Percentiles rank a stretch among this genome's conserved stretches.
These are phyloP conservation scores for Brassica cretica DNA, from an alignment of 345 rosid genomes.

Conservation along the genomic window DNA sequence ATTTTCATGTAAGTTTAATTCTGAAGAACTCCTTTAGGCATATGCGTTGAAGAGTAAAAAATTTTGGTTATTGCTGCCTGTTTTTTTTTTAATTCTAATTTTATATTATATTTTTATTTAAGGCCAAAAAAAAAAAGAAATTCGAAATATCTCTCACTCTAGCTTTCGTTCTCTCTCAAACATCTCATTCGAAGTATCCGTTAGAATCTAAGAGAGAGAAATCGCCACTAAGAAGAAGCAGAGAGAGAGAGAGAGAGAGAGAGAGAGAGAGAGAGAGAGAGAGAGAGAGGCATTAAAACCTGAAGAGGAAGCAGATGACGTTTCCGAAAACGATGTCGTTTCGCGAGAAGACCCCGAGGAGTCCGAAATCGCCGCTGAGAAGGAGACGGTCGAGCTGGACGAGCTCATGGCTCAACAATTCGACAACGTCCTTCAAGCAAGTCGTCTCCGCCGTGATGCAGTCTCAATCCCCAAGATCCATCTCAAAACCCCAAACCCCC, in stretches of 20 bases:
- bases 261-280: background rate
- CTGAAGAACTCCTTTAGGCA: no score
- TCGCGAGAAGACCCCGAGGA: constrained; percentile 45
- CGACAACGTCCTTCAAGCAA: constrained; percentile 56
- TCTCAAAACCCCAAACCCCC: constrained; percentile 41
- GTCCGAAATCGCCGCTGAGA: constrained; percentile 49
- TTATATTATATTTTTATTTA: background rate
- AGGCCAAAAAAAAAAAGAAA: background rate
- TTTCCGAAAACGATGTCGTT: constrained; percentile 49
- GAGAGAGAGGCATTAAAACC: background rate
- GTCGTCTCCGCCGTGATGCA: constrained; percentile 56
- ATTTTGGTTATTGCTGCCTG: no score
- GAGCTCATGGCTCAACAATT: constrained; percentile 54
- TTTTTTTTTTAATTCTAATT: no score
- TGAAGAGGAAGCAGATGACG: background rate
- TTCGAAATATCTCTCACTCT: constrained; percentile 12
- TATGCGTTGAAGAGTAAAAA: no score
- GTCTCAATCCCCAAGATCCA: constrained; percentile 45
- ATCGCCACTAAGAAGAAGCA: constrained; percentile 6
- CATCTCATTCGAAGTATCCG: constrained; percentile 43
- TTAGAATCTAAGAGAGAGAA: constrained; percentile 23
- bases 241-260: background rate
- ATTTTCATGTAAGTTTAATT: no score
- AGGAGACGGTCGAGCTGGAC: constrained; percentile 58
- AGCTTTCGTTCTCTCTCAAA: background rate